These are phyloP conservation scores for Pseudonitzschia delicatissima DNA, from an alignment of 108 stramenopile species.

Conservation along the genomic window DNA sequence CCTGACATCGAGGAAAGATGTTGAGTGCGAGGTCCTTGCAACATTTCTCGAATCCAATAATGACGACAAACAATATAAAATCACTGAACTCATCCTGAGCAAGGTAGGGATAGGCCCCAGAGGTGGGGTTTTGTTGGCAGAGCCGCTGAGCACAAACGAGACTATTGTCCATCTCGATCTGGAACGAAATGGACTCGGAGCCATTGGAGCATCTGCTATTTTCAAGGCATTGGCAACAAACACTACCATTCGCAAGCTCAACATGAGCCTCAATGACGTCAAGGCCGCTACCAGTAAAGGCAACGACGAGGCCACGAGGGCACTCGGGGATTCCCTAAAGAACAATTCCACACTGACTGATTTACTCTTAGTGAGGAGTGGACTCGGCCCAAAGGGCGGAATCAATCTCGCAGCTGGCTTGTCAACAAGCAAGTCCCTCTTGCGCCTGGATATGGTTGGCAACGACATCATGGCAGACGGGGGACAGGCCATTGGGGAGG, in stretches of 20 bases:
- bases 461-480: background rate
- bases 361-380: background rate
- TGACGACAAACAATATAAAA: background rate
- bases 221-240: background rate
- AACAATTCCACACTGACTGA: background rate
- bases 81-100: background rate
- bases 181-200: conserved; percentile 1
- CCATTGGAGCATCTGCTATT: background rate
- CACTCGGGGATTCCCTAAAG: background rate
- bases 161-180: background rate
- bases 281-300: background rate
- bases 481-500: background rate
- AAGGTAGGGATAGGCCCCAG: background rate
- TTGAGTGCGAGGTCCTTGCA: background rate
- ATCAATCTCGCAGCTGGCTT: background rate
- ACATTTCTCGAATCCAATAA: background rate
- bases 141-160: background rate
- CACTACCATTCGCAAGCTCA: background rate
- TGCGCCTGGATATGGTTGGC: background rate
- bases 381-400: background rate
- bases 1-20: background rate
- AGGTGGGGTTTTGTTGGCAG: background rate
- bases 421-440: background rate
- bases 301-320: background rate
- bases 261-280: background rate